These are phyloP conservation scores for Camellia sinensis DNA, from an alignment of 148 eudicot species.

Conservation along the genomic window DNA sequence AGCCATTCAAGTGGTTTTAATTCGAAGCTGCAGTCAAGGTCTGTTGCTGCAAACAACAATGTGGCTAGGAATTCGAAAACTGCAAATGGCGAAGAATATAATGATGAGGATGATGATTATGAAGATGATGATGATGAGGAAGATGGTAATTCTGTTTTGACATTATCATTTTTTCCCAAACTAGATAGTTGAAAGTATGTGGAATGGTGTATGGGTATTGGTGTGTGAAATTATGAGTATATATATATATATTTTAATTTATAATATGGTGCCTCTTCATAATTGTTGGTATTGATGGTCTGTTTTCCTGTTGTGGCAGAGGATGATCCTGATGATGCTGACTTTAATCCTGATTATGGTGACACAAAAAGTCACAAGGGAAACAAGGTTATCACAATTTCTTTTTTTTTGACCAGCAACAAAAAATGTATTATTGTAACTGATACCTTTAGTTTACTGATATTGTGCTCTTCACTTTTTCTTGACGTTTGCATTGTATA, in stretches of 20 bases:
- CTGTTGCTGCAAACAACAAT: conserved; percentile 25
- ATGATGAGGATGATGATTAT: conserved; percentile 43
- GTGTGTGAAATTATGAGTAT: neutral
- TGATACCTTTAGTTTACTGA: neutral
- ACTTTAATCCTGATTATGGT: conserved; percentile 81
- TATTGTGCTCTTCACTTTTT: neutral
- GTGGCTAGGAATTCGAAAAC: conserved; percentile 39
- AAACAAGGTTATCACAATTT: conserved; percentile 44
- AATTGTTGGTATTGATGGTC: neutral
- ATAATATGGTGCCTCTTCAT: neutral
- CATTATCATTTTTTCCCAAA: neutral
- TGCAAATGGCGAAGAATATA: conserved; percentile 39
- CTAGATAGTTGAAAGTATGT: neutral
- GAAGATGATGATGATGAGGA: conserved; percentile 57
- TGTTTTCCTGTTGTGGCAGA: conserved; percentile 47
- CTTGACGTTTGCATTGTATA: neutral
- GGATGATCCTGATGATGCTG: conserved; percentile 96
- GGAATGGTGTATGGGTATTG: neutral
- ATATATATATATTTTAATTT: neutral
- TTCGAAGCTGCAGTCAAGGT: conserved; percentile 46
- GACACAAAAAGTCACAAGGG: conserved; percentile 32
- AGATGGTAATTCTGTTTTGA: conserved; percentile 25
- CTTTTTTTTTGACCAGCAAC: too few species aligned
- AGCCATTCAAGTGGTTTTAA: conserved; percentile 30
- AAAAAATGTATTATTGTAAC: neutral